A percentile compares a stretch with the other conserved stretches of the same genome.
phyloP scores from a whole-genome alignment of 2,329 filamentous ascomycete genomes.

The Ilyonectria destructans region DNA sequence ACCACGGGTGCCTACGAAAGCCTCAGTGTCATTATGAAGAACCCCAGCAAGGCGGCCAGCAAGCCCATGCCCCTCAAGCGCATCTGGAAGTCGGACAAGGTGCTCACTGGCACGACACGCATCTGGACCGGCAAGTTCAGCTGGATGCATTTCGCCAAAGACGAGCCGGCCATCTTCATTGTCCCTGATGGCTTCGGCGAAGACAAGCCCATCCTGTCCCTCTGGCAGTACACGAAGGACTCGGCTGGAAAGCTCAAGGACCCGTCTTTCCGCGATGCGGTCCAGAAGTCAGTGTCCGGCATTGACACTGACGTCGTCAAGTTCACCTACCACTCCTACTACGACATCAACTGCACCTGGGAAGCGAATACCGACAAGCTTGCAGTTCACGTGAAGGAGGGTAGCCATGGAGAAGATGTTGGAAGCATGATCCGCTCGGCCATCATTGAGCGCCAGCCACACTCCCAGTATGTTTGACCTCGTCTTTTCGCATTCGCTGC shows the following conservation, averaged over 20 bases:
- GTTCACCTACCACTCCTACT: slow-evolving; percentile 34
- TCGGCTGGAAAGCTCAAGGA: slow-evolving; percentile 18
- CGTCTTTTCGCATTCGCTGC: rapidly evolving
- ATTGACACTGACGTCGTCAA: slow-evolving; percentile 12
- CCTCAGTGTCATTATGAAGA: slow-evolving; percentile 35
- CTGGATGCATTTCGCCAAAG: slow-evolving; percentile 25
- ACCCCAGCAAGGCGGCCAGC: slow-evolving; percentile 1
- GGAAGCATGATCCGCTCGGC: slow-evolving; percentile 29
- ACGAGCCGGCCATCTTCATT: slow-evolving; percentile 42
- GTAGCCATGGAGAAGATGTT: background rate
- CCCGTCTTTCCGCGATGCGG: slow-evolving; percentile 20
- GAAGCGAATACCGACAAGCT: slow-evolving; percentile 29
- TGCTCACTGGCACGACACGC: slow-evolving; percentile 4
- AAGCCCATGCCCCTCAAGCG: slow-evolving; percentile 21
- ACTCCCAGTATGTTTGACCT: slow-evolving; percentile 31
- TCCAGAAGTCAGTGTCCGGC: slow-evolving; percentile 5
- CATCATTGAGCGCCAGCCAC: slow-evolving; percentile 31
- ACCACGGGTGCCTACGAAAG: slow-evolving; percentile 31
- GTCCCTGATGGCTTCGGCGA: slow-evolving; percentile 40
- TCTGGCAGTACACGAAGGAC: slow-evolving; percentile 40
- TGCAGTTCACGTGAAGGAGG: slow-evolving; percentile 25
- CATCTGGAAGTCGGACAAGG: slow-evolving; percentile 33
- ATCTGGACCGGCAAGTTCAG: slow-evolving; percentile 46
- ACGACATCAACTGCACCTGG: slow-evolving; percentile 37
- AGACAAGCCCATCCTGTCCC: slow-evolving; percentile 37